Conservation (phyloP, 805 yeast species). For the Zygoascus bituminiphila region DNA sequence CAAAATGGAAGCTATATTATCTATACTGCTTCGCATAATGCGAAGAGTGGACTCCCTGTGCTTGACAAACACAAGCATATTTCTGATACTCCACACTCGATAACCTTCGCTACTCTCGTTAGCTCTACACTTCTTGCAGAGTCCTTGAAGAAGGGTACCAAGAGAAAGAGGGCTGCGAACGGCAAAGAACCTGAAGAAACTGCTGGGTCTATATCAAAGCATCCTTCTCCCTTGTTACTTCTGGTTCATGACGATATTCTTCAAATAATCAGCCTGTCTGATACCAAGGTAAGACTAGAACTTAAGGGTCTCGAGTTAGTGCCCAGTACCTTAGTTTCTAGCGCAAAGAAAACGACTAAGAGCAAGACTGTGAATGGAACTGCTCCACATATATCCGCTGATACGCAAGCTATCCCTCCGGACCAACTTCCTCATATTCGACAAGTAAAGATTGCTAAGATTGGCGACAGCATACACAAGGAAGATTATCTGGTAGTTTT, state of each 20-base stretch:
- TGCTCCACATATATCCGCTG: neutral
- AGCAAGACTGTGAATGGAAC: neutral
- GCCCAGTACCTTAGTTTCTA: neutral
- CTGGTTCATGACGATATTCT: neutral
- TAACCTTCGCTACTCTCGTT: slow-evolving; percentile 1
- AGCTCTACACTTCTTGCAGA: neutral
- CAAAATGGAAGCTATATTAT: slow-evolving; percentile 19
- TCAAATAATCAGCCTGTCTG: neutral
- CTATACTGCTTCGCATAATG: slow-evolving; percentile 1
- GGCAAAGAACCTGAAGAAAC: neutral
- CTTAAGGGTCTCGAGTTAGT: neutral
- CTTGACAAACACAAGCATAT: slow-evolving; percentile 5
- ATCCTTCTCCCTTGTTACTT: neutral
- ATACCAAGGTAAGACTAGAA: neutral
- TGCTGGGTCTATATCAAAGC: neutral
- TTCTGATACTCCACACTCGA: slow-evolving; percentile 1
- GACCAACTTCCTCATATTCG: neutral
- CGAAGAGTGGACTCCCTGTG: slow-evolving; percentile 1
- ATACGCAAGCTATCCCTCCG: neutral
- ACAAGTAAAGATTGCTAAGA: slow-evolving; percentile 39
- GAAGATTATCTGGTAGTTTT: slow-evolving; percentile 53
- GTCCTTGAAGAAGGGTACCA: slow-evolving; percentile 1
- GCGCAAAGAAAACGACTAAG: neutral
- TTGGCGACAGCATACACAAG: slow-evolving; percentile 50
- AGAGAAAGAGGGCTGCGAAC: slow-evolving; percentile 1